Conservation (phyloP, 345 rosid genomes). For the Trapa bicornis region DNA sequence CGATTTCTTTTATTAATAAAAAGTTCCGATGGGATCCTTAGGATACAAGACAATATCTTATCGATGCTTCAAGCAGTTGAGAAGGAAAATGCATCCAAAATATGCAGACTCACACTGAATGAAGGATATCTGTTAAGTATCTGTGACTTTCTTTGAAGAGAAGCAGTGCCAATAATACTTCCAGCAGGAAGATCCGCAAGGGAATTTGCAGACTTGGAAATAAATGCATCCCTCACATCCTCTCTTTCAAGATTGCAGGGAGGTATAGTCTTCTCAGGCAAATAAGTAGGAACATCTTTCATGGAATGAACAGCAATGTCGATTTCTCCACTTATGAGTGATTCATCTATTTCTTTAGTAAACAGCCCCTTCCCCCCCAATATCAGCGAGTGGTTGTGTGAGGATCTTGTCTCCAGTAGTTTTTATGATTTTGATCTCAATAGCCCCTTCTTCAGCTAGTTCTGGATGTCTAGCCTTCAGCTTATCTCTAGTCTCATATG, state of each 20-base stretch:
- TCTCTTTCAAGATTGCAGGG: constrained; percentile 88
- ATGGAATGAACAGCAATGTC: constrained; percentile 97
- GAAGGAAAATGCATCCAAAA: not conserved
- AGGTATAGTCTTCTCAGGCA: constrained; percentile 70
- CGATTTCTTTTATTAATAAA: not conserved
- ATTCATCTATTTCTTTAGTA: constrained; percentile 95
- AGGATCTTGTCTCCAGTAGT: constrained; percentile 94
- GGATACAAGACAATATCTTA: not conserved
- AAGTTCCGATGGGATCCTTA: not conserved
- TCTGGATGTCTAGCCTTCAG: constrained; percentile 65
- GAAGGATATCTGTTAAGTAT: constrained; percentile 82
- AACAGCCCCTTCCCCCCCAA: constrained; percentile 98
- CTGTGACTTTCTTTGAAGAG: constrained; percentile 91
- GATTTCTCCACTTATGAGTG: constrained; percentile 63
- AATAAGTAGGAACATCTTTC: constrained; percentile 96
- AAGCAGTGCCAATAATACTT: constrained; percentile 87
- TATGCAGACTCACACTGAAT: constrained; percentile 38
- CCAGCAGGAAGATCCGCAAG: constrained; percentile 77
- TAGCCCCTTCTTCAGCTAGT: constrained; percentile 79
- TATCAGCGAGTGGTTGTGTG: constrained; percentile 89
- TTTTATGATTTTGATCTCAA: constrained; percentile 77
- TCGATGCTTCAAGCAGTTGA: not conserved
- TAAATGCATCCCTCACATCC: constrained; percentile 95
- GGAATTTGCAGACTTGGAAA: constrained; percentile 47
- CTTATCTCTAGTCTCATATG: constrained; percentile 78